A percentile compares a stretch with the other conserved stretches of the same genome.
Conservation (phyloP, 768 basidiomycete species). For the Suillus fuscotomentosus region DNA sequence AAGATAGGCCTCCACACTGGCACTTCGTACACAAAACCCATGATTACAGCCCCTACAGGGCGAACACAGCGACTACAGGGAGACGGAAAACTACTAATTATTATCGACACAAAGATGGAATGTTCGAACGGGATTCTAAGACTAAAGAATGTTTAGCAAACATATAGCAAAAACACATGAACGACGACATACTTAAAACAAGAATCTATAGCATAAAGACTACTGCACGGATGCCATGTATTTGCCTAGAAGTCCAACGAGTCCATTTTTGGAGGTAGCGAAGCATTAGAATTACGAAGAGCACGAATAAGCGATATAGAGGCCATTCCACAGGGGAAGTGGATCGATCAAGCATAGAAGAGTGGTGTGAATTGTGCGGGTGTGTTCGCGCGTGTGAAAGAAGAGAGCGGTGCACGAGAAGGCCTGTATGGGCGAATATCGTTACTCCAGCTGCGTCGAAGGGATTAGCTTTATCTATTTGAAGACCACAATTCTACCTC, state of each 20-base stretch:
- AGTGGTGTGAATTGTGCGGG: constrained; percentile 9
- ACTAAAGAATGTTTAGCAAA: not conserved
- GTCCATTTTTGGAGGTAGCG: not conserved
- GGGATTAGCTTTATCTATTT: not conserved
- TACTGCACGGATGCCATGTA: not conserved
- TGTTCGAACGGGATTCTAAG: not conserved
- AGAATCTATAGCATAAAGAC: not conserved
- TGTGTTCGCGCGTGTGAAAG: constrained; percentile 15
- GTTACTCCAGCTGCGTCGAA: constrained; percentile 28
- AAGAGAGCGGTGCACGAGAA: constrained; percentile 13
- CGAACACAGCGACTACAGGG: not conserved
- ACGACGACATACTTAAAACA: constrained; percentile 3
- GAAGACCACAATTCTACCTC: constrained; percentile 21
- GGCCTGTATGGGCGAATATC: constrained; percentile 20
- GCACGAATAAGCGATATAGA: constrained; percentile 5
- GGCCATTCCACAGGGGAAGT: not conserved
- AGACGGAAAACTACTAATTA: not conserved
- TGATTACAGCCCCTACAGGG: not conserved
- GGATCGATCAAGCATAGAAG: constrained; percentile 19
- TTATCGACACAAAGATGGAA: not conserved
- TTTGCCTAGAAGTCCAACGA: not conserved
- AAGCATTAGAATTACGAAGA: constrained; percentile 2
- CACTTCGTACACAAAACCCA: not conserved
- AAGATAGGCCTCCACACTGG: not conserved
- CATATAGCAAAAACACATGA: not conserved